These are phyloP conservation scores for Carex myosuroides DNA, from an alignment of 176 grass and related monocot genomes.

Conservation along the genomic window DNA sequence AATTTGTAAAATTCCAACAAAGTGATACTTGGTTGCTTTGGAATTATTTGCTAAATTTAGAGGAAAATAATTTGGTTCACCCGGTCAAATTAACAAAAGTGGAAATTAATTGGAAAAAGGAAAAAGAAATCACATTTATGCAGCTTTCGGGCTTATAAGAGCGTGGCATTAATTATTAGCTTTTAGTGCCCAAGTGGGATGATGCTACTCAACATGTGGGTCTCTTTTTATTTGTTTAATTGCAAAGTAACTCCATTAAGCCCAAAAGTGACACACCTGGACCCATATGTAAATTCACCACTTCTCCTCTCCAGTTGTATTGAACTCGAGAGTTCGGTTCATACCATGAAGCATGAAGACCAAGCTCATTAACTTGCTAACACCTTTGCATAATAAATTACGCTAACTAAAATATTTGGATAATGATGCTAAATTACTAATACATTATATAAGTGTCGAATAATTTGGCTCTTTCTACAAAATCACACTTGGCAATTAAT, in stretches of 20 bases:
- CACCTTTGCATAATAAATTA: background rate
- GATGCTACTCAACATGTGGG: slow-evolving; percentile 4
- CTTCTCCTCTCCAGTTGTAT: background rate
- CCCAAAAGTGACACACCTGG: background rate
- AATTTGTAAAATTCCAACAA: background rate
- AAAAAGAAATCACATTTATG: background rate
- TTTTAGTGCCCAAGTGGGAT: slow-evolving; percentile 2
- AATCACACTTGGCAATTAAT: background rate
- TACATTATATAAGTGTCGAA: no score
- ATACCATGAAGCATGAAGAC: background rate
- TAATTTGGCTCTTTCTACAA: background rate
- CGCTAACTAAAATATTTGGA: no score
- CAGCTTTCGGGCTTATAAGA: background rate
- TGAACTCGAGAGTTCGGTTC: background rate
- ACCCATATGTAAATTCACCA: background rate
- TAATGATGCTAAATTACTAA: no score
- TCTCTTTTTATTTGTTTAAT: background rate
- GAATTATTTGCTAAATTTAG: background rate
- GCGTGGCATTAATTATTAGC: slow-evolving; percentile 9
- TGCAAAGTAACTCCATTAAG: slow-evolving; percentile 18
- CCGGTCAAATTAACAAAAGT: background rate
- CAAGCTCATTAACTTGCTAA: background rate
- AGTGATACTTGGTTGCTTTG: background rate
- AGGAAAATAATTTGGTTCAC: slow-evolving; percentile 6
- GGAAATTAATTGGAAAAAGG: background rate